Percentiles rank a stretch among this genome's conserved stretches.
These are phyloP conservation scores for Rhodocollybia butyracea DNA, from an alignment of 768 basidiomycete genomes.

Conservation along the genomic window DNA sequence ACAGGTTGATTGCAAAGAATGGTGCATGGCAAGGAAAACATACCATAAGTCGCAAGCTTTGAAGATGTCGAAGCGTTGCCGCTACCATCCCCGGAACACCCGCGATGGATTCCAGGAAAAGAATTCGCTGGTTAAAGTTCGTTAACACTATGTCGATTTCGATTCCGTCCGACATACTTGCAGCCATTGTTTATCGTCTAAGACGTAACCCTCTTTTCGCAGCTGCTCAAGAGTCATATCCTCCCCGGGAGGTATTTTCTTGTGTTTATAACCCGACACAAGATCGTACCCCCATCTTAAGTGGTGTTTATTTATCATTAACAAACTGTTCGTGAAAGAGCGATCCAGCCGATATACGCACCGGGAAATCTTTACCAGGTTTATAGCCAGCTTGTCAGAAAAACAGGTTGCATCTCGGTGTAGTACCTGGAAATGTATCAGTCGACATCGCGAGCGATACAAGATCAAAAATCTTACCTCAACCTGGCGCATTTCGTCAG, in stretches of 20 bases:
- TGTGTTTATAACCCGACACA: constrained; percentile 83
- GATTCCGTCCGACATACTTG: constrained; percentile 37
- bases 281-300: constrained; percentile 72
- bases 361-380: constrained; percentile 58
- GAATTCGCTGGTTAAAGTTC: constrained; percentile 36
- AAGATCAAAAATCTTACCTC: constrained; percentile 40
- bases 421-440: constrained; percentile 52
- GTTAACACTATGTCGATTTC: background rate
- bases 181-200: constrained; percentile 78
- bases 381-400: constrained; percentile 69
- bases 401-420: constrained; percentile 61
- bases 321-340: constrained; percentile 3
- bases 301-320: background rate
- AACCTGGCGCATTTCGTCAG: constrained; percentile 68
- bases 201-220: constrained; percentile 65
- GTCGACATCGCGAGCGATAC: background rate
- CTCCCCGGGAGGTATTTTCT: constrained; percentile 53
- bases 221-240: constrained; percentile 74
- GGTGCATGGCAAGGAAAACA: too few relatives aligned
- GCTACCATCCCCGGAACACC: constrained; percentile 98
- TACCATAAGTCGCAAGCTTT: constrained; percentile 86
- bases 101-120: constrained; percentile 82
- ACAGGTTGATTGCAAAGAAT: too few relatives aligned
- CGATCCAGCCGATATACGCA: constrained; percentile 15
- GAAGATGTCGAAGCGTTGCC: constrained; percentile 82